Base-by-base conservation (phyloP, 1,139 yeast species). In the Yamadazyma conglobata region DNA sequence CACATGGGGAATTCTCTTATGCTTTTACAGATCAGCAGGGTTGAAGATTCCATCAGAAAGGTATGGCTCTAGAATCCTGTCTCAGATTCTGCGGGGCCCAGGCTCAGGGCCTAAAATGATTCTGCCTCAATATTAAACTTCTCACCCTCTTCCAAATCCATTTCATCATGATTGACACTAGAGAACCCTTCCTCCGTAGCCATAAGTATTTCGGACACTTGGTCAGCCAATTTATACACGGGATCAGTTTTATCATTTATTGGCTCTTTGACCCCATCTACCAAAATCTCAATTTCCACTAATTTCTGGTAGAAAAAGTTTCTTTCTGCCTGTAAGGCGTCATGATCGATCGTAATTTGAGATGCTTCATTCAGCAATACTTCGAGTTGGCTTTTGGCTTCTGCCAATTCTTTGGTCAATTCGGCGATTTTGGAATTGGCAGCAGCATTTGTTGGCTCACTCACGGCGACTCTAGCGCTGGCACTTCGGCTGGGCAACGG, bases 301-400 rank as follows among this genome's bases (percentile, higher is more conserved):
- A 91, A 66, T 58, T 91, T 91, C 47, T 83, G 81, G 58, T 86
- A 91, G 56, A 91, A 91, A 48, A 91, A 88, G 51, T 86, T 84
- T 38, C 97, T 74, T 52, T 93, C 98, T 1, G 71, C 70, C 46
- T 79, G 84, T 35, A 85, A 64, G 17, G 78, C 73, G 32, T 75
- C 78, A 19, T 75, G 65, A 11, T 77, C 70, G 11, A 68, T 58
- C 39, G 67, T 70, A 43, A 64, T 70, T 39, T 77, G 80, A 17
- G 61, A 61, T 24, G 77, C 47, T 44, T 81, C 86, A 10, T 65
- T 67, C 18, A 60, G 62, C 28, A 70, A 62, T 3, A 50, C 51
- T 13, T 58, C 58, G 25, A 77, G 54, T 31, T 68, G 71, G 7
- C 53, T 43, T 22, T 47, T 58, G 3, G 66, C 42, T 25, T 47